Evolutionary conservation across 805 yeast species (phyloP).

Genomic region (Cyberlindnera amylophila): DNA sequence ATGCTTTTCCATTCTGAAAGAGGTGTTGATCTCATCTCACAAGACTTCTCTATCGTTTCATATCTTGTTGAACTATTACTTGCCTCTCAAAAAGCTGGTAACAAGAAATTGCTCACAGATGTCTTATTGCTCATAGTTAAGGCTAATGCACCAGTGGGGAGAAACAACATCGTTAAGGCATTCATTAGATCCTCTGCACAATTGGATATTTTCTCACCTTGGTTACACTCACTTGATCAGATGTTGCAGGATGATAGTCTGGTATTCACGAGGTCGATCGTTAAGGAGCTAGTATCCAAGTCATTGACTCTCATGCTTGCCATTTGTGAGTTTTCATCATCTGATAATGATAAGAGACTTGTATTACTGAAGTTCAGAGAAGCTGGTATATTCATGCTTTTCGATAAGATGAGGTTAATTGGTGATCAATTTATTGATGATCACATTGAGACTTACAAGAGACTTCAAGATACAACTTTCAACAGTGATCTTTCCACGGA

Average conservation of each 20-base stretch:
- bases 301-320: slow-evolving; percentile 23
- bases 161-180: slow-evolving; percentile 28
- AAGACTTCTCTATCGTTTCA: slow-evolving; percentile 19
- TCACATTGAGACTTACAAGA: slow-evolving; percentile 22
- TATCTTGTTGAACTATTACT: slow-evolving; percentile 44
- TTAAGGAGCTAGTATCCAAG: slow-evolving; percentile 20
- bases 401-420: slow-evolving; percentile 36
- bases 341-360: slow-evolving; percentile 25
- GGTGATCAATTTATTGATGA: slow-evolving; percentile 34
- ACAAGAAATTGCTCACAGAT: slow-evolving; percentile 53
- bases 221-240: slow-evolving; percentile 17
- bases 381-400: slow-evolving; percentile 33
- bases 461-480: slow-evolving; percentile 13
- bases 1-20: slow-evolving; percentile 38
- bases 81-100: slow-evolving; percentile 46
- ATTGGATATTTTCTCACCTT: slow-evolving; percentile 19
- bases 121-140: slow-evolving; percentile 35
- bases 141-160: slow-evolving; percentile 29
- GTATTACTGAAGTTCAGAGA: slow-evolving; percentile 32
- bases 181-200: slow-evolving; percentile 19
- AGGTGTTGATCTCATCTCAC: slow-evolving; percentile 27
- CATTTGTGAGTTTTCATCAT: slow-evolving; percentile 24
- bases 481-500: slow-evolving; percentile 20
- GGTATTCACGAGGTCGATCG: slow-evolving; percentile 17
- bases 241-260: slow-evolving; percentile 17